A percentile compares a stretch with the other conserved stretches of the same genome.
phyloP scores from a whole-genome alignment of 2,329 filamentous ascomycete species.

The Exophiala lecanii-corni region DNA sequence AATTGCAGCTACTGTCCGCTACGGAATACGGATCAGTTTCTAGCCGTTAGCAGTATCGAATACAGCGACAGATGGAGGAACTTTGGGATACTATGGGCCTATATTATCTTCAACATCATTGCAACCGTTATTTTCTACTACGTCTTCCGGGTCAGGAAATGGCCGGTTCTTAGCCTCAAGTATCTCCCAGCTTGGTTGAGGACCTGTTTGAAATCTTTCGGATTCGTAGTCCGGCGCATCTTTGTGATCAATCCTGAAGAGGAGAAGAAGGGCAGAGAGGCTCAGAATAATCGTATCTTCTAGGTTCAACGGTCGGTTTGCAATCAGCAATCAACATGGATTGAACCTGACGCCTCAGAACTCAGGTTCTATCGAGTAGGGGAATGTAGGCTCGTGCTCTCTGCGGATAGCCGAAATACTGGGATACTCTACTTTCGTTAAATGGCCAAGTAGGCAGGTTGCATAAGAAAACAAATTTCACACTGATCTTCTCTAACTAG shows the following conservation, averaged over 20 bases:
- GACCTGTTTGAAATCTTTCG: not conserved
- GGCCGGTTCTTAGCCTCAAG: slow-evolving; percentile 3
- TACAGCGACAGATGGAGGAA: slow-evolving; percentile 64
- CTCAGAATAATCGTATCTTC: not conserved
- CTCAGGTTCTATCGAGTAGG: too few relatives aligned
- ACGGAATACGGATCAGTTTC: slow-evolving; percentile 35
- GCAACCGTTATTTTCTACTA: slow-evolving; percentile 54
- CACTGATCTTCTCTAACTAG: too few relatives aligned
- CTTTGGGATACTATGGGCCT: slow-evolving; percentile 59
- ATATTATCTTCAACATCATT: slow-evolving; percentile 54
- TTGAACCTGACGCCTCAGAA: too few relatives aligned
- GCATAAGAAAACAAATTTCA: too few relatives aligned
- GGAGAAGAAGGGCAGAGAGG: not conserved
- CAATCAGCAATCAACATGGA: not conserved
- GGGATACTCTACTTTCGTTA: too few relatives aligned
- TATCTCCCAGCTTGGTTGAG: not conserved
- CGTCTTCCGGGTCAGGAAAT: slow-evolving; percentile 32
- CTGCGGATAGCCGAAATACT: too few relatives aligned
- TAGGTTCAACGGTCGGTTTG: not conserved
- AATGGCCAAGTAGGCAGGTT: too few relatives aligned
- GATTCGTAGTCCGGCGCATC: not conserved
- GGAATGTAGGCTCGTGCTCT: too few relatives aligned
- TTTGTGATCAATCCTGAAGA: not conserved
- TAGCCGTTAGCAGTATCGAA: slow-evolving; percentile 42
- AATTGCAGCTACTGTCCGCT: slow-evolving; percentile 55